Percentiles rank a stretch among this genome's conserved stretches.
Evolutionary conservation across 257 asterid species (phyloP).

Genomic region (Anisodus tanguticus): DNA sequence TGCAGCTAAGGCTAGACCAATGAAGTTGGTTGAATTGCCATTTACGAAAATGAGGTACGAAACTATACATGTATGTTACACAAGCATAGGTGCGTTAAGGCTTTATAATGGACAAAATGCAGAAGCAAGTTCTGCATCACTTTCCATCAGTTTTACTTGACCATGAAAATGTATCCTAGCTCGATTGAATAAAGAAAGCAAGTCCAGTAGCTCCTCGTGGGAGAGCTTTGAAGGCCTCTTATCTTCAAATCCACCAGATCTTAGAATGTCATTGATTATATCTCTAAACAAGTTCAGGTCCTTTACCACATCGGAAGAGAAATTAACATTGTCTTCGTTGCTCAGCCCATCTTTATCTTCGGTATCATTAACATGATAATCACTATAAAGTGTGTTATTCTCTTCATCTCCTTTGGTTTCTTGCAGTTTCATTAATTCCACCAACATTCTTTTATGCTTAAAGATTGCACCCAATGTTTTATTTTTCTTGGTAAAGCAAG

Average conservation of each 20-base stretch:
- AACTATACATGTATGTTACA: not conserved
- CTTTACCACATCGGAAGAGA: conserved; percentile 23
- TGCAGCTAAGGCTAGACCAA: conserved; percentile 7
- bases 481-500: conserved; percentile 82
- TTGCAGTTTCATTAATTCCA: conserved; percentile 67
- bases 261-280: conserved; percentile 51
- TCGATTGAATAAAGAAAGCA: conserved; percentile 65
- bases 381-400: conserved; percentile 25
- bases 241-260: conserved; percentile 59
- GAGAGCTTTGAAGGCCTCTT: conserved; percentile 89
- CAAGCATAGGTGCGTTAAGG: not conserved
- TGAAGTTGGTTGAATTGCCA: not conserved
- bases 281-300: conserved; percentile 51
- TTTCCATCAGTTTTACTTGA: conserved; percentile 41
- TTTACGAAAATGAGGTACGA: not conserved
- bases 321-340: conserved; percentile 31
- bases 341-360: conserved; percentile 40
- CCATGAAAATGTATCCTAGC: conserved; percentile 70
- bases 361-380: conserved; percentile 29
- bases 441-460: conserved; percentile 78
- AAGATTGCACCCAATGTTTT: conserved; percentile 87
- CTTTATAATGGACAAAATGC: conserved; percentile 33
- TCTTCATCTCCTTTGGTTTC: conserved; percentile 31
- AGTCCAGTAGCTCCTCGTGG: conserved; percentile 56
- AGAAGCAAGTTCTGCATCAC: conserved; percentile 39